These are phyloP conservation scores for Cenchrus fungigraminus DNA, from an alignment of 176 grass and related monocot genomes.

Conservation along the genomic window DNA sequence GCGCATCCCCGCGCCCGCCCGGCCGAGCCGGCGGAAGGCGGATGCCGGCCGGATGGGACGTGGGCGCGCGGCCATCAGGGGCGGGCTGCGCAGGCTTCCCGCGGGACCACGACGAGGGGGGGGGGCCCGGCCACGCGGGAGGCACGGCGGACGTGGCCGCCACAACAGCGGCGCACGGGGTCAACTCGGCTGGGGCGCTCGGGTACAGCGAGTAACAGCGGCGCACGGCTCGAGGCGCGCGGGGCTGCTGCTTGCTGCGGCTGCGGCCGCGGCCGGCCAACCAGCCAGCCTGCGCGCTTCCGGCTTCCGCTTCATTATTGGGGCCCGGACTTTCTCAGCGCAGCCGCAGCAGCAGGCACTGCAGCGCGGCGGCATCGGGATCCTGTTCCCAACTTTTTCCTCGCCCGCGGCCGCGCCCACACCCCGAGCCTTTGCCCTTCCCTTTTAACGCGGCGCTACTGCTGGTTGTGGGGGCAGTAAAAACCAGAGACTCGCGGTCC, in stretches of 20 bases:
- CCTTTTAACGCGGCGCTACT: constrained; percentile 11
- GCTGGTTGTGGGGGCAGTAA: constrained; percentile 6
- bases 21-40: neutral
- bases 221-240: constrained; percentile 61
- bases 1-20: neutral
- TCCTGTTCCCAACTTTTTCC: constrained; percentile 51
- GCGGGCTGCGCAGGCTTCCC: neutral
- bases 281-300: neutral
- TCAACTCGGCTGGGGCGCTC: constrained; percentile 42
- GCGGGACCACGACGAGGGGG: constrained; percentile 27
- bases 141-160: constrained; percentile 34
- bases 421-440: neutral
- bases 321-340: constrained; percentile 45
- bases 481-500: constrained; percentile 2
- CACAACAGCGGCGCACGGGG: neutral
- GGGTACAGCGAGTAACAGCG: constrained; percentile 43
- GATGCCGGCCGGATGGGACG: constrained; percentile 18
- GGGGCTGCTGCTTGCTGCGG: neutral
- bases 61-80: neutral
- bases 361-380: constrained; percentile 54
- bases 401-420: too few species aligned
- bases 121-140: constrained; percentile 20
- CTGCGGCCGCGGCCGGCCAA: neutral
- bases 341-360: constrained; percentile 9
- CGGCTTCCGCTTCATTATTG: constrained; percentile 49